Base-by-base conservation (phyloP, 352 stramenopile species). In the Phytophthora boehmeriae region DNA sequence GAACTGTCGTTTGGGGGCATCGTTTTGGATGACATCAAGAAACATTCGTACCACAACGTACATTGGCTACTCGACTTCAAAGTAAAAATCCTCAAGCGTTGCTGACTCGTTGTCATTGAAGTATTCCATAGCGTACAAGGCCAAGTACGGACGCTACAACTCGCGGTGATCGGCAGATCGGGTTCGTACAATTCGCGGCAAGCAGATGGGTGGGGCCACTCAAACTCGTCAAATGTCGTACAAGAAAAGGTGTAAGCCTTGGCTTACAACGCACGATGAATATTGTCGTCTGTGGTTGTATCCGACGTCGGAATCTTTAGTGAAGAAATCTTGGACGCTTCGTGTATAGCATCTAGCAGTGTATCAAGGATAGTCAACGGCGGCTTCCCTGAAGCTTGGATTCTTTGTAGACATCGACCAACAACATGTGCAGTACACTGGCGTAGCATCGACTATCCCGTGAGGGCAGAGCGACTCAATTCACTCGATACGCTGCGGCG, bases 271-370 rank as follows among this genome's bases (percentile, higher is more conserved):
- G 50, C 38, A 42, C 19, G 50, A 44, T 54, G 32, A 1, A 71
- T 22, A 11, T 64, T 20, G 19, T 54, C 30, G 20, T 61, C 54
- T n/a, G 8, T 6, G 6, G 25, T 17, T 67, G 59, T 76, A 85
- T 1, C 55, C 73, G 13, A 86, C 53, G 30, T 83, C 78, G 8
- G 55, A 60, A 54, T 88, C 76, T 53, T 83, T 71, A 1, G 78
- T 85, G 56, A 77, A 88, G 78, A 64, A 42, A 86, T 86, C 45
- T 74, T 70, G 44, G 73, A 80, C 9, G 54, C 52, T 39, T 77
- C 67, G 32, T 67, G 70, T 16, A 83, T 45, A 10, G 69, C 73
- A 19, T 69, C 73, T 2, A 82, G 68, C 39, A 82, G 48, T 25
- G 74, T 65, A 42, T 70, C 74, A 23, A 58, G 80, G 14, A 72